A percentile compares a stretch with the other conserved stretches of the same genome.
Conservation (phyloP, 108 stramenopile genomes). For the Nitzschia putrida region DNA sequence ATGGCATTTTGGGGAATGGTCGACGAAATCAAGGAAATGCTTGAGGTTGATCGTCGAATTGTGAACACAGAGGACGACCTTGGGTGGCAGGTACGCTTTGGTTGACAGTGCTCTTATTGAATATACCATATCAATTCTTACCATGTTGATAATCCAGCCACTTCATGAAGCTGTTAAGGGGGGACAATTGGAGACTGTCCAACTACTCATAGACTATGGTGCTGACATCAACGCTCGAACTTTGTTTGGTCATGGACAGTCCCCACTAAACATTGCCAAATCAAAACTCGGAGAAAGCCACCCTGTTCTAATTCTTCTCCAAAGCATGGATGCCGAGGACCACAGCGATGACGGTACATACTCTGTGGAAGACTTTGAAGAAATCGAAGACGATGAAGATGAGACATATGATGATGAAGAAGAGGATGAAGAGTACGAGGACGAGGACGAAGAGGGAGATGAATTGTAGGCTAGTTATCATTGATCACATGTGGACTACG, state of each 20-base stretch:
- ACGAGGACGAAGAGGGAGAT: slow-evolving; percentile 1
- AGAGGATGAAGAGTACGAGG: not conserved
- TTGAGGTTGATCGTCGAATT: slow-evolving; percentile 9
- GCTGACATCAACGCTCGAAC: slow-evolving; percentile 56
- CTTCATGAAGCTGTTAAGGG: slow-evolving; percentile 54
- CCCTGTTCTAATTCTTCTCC: slow-evolving; percentile 32
- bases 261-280: slow-evolving; percentile 39
- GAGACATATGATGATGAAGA: slow-evolving; percentile 1
- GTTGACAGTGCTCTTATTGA: too few species aligned
- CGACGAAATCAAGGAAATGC: slow-evolving; percentile 33
- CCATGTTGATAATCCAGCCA: slow-evolving; percentile 16
- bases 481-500: too few species aligned
- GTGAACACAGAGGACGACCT: slow-evolving; percentile 39
- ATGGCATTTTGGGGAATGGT: slow-evolving; percentile 48
- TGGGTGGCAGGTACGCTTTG: slow-evolving; percentile 38
- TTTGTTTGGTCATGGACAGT: slow-evolving; percentile 33
- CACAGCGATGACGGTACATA: not conserved
- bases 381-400: slow-evolving; percentile 8
- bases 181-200: slow-evolving; percentile 56
- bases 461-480: too few species aligned
- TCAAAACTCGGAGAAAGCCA: slow-evolving; percentile 23
- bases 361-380: slow-evolving; percentile 12
- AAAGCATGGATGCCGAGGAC: slow-evolving; percentile 39
- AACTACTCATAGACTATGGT: slow-evolving; percentile 50
- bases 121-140: too few species aligned